These are phyloP conservation scores for Suillus subalutaceus DNA, from an alignment of 768 basidiomycete genomes.

Conservation along the genomic window DNA sequence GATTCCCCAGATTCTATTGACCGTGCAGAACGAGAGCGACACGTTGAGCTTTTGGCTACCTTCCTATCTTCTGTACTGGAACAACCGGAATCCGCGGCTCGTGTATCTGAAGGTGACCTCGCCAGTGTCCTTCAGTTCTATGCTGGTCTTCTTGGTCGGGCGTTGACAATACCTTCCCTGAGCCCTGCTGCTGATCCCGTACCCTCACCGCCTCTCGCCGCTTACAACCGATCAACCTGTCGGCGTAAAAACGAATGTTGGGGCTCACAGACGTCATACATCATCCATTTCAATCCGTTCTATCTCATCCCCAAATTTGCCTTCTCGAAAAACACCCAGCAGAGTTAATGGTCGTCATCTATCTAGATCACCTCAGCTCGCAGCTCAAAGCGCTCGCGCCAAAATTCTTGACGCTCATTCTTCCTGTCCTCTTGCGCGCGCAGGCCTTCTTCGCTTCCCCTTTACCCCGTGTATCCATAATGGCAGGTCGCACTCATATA, in stretches of 20 bases:
- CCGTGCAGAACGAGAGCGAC: conserved; percentile 62
- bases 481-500: conserved; percentile 36
- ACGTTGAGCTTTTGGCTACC: conserved; percentile 59
- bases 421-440: conserved; percentile 76
- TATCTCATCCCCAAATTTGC: conserved; percentile 34
- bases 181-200: conserved; percentile 19
- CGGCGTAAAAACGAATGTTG: conserved; percentile 23
- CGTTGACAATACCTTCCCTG: conserved; percentile 41
- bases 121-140: conserved; percentile 63
- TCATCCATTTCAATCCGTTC: conserved; percentile 61
- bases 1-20: conserved; percentile 43
- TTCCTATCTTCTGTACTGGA: conserved; percentile 58
- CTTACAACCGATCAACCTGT: conserved; percentile 35
- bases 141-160: conserved; percentile 56
- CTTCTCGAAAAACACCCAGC: conserved; percentile 49
- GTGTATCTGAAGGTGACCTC: conserved; percentile 62
- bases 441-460: conserved; percentile 67
- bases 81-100: conserved; percentile 54
- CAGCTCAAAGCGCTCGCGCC: conserved; percentile 64
- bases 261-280: conserved; percentile 58
- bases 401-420: conserved; percentile 52
- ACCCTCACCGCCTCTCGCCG: conserved; percentile 30
- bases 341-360: conserved; percentile 66
- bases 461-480: conserved; percentile 68
- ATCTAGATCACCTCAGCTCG: conserved; percentile 62